Base-by-base conservation (phyloP, 345 rosid genomes). In the Lumnitzera racemosa region DNA sequence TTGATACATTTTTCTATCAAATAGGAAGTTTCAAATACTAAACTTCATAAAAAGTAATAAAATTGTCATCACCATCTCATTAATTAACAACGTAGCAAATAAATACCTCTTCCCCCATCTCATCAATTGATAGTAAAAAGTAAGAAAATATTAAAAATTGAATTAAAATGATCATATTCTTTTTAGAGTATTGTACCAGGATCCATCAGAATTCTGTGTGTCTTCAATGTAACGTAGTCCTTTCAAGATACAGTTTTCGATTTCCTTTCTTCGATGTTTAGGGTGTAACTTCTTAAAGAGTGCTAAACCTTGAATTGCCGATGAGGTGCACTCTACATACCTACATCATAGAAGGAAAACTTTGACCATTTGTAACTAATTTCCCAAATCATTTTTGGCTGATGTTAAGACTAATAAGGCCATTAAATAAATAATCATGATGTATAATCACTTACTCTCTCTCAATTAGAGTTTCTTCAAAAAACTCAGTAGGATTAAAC, bases 311-410 rank as follows among this genome's bases (percentile, higher is more conserved):
- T 78, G 83, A 43, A 78, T 65, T 49, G 76, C 81, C 0, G 86
- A 81, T 16, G 75, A 46, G 23, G 86, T 69, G 78, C 83, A 78
- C 49, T 81, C 83, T 31, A 81, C 83, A 24, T 81, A 74, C 68
- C 86, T 81, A 61, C 20, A 43, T 10, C 5, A 29, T 29, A 29
- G 7, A 29, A 29, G 36, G 36, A 29, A 29, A 15, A 29, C 36
- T 29, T 29, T 29, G 36, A 29, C 36, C 36, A 3, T 29, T 15
- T 17, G n/a, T 15, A 29, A 29, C 36, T 29, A 29, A 29, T 3
- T 29, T 29, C 3, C 36, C 7, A 3, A 29, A 29, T 29, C 36
- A 29, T 3, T 29, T 29, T 29, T 6, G 0, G 3, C 7, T 29
- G 36, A 29, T 29, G 3, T 29, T 6, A 29, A 29, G 5, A 29